Conservation (phyloP, 2,329 filamentous ascomycete genomes). For the Ophiostoma himal-ulmi region DNA sequence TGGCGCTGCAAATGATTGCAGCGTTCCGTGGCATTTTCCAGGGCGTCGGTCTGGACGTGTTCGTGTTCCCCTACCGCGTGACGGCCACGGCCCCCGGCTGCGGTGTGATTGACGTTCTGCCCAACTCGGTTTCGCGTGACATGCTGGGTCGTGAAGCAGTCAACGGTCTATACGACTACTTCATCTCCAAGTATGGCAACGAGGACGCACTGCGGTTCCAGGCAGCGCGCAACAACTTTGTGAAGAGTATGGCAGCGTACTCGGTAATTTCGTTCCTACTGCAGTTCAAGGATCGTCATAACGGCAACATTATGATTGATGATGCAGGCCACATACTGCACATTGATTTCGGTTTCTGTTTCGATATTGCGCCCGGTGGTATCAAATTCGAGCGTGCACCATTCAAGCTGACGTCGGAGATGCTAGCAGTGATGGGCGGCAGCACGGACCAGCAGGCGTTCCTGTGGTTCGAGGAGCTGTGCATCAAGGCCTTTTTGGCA, state of each 20-base stretch:
- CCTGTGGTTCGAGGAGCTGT: constrained; percentile 93
- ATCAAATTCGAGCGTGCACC: constrained; percentile 96
- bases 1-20: constrained; percentile 95
- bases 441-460: constrained; percentile 78
- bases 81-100: constrained; percentile 96
- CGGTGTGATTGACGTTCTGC: constrained; percentile 95
- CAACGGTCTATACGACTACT: constrained; percentile 97
- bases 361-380: constrained; percentile 94
- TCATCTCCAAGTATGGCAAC: constrained; percentile 92
- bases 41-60: constrained; percentile 89
- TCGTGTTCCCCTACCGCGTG: constrained; percentile 93
- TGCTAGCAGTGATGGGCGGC: constrained; percentile 98
- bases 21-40: constrained; percentile 97
- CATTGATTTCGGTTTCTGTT: constrained; percentile 99
- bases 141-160: constrained; percentile 98
- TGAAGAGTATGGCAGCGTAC: constrained; percentile 99
- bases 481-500: constrained; percentile 90
- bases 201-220: constrained; percentile 94
- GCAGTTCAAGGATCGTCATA: constrained; percentile 98
- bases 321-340: constrained; percentile 95
- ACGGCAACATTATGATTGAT: constrained; percentile 99
- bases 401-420: constrained; percentile 95
- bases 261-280: constrained; percentile 93
- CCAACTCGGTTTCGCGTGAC: constrained; percentile 95
- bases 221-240: constrained; percentile 90